A percentile compares a stretch with the other conserved stretches of the same genome.
These are phyloP conservation scores for Fistulinella staudtii DNA, from an alignment of 1,284 basidiomycete genomes.

Conservation along the genomic window DNA sequence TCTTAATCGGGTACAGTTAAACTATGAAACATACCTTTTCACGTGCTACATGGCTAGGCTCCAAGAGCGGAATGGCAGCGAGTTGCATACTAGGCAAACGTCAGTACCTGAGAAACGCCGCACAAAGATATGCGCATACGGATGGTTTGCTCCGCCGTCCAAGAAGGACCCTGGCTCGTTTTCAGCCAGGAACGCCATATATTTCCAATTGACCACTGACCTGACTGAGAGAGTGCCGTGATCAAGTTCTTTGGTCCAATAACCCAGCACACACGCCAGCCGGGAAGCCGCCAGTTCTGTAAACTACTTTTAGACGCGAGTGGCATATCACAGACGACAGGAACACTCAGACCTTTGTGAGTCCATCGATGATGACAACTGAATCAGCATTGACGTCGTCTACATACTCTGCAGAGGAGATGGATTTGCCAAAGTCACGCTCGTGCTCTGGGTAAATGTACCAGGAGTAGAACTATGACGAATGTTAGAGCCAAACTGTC, in stretches of 20 bases:
- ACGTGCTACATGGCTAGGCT: conserved; percentile 60
- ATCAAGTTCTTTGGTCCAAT: conserved; percentile 90
- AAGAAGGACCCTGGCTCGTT: conserved; percentile 65
- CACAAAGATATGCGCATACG: conserved; percentile 45
- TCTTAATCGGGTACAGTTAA: neutral
- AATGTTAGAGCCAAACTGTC: no score
- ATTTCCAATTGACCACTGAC: conserved; percentile 32
- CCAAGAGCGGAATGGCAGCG: conserved; percentile 78
- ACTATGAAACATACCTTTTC: conserved; percentile 54
- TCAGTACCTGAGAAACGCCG: neutral
- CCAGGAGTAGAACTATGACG: conserved; percentile 82
- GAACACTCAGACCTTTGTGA: conserved; percentile 69
- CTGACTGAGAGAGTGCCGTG: conserved; percentile 82
- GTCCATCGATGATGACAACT: conserved; percentile 83
- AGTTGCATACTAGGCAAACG: conserved; percentile 63
- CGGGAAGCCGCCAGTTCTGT: conserved; percentile 86
- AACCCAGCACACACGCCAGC: conserved; percentile 95
- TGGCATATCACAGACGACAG: neutral
- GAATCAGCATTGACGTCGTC: conserved; percentile 84
- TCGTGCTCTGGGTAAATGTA: conserved; percentile 84
- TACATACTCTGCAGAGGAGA: conserved; percentile 82
- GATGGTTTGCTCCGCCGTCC: conserved; percentile 86
- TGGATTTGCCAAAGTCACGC: conserved; percentile 68
- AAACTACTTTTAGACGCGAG: neutral
- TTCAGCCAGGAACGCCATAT: conserved; percentile 7